A percentile compares a stretch with the other conserved stretches of the same genome.
These are phyloP conservation scores for Hymenoscyphus linearis DNA, from an alignment of 2,329 filamentous ascomycete genomes.

Conservation along the genomic window DNA sequence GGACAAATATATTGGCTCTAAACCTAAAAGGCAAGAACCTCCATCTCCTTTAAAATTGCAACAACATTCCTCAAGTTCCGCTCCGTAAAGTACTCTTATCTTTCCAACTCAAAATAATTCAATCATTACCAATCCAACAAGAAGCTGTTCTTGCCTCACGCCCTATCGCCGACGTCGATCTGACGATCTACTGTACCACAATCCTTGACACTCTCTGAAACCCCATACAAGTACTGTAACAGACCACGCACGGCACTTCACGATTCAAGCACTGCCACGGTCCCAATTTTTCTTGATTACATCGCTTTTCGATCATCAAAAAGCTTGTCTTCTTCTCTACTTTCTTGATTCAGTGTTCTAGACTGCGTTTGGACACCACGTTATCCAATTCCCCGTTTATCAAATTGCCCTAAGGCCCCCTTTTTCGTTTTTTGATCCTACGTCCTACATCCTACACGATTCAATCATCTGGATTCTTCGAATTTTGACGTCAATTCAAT, in stretches of 20 bases:
- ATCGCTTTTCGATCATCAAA: background rate
- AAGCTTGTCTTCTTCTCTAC: background rate
- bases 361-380: background rate
- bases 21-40: background rate
- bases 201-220: background rate
- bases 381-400: background rate
- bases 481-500: background rate
- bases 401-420: background rate
- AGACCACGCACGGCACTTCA: background rate
- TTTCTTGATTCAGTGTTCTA: background rate
- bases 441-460: background rate
- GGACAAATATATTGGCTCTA: background rate
- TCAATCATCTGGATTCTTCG: background rate
- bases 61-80: background rate
- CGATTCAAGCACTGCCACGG: slow-evolving; percentile 3
- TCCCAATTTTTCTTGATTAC: background rate
- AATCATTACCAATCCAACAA: background rate
- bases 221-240: background rate
- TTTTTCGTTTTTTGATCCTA: background rate
- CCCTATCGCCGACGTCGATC: background rate
- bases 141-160: background rate
- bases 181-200: background rate
- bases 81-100: background rate
- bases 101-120: background rate
- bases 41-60: background rate